A percentile compares a stretch with the other conserved stretches of the same genome.
Conservation (phyloP, 495 filamentous ascomycete genomes). For the Elasticomyces elasticus region DNA sequence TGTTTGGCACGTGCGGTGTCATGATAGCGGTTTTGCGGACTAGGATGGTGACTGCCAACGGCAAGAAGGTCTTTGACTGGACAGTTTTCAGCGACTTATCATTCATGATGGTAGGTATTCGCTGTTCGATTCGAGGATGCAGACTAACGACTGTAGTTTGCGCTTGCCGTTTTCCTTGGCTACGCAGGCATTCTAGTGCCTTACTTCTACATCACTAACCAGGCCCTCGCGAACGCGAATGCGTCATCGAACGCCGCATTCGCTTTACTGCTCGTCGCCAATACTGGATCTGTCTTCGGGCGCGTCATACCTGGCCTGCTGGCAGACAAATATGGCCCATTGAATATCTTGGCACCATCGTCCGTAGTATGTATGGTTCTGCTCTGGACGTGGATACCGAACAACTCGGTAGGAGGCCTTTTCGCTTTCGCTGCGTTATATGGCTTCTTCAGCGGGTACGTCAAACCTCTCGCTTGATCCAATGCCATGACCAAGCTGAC, state of each 20-base stretch:
- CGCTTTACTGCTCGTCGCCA: slow-evolving; percentile 41
- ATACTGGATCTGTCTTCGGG: slow-evolving; percentile 38
- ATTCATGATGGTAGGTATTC: no score
- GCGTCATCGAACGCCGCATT: slow-evolving; percentile 27
- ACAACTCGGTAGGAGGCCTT: slow-evolving; percentile 26
- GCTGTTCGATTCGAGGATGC: no score
- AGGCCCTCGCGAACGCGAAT: slow-evolving; percentile 16
- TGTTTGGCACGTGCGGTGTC: slow-evolving; percentile 25
- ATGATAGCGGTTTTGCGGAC: not conserved
- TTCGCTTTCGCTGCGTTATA: slow-evolving; percentile 36
- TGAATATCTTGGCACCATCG: slow-evolving; percentile 28
- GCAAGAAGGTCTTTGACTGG: slow-evolving; percentile 25
- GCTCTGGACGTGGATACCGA: slow-evolving; percentile 32
- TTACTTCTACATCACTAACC: slow-evolving; percentile 36
- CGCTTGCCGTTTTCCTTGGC: slow-evolving; percentile 27
- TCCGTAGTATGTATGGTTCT: slow-evolving; percentile 28
- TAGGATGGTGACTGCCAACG: no score
- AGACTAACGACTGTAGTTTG: no score
- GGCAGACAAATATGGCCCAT: slow-evolving; percentile 33
- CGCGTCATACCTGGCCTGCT: slow-evolving; percentile 37
- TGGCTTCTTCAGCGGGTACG: slow-evolving; percentile 33
- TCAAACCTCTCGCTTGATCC: no score
- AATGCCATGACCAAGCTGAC: no score
- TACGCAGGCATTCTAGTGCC: slow-evolving; percentile 37
- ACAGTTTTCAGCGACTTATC: slow-evolving; percentile 32